Conservation (phyloP, 2,329 filamentous ascomycete species). For the Aspergillus glaucus region DNA sequence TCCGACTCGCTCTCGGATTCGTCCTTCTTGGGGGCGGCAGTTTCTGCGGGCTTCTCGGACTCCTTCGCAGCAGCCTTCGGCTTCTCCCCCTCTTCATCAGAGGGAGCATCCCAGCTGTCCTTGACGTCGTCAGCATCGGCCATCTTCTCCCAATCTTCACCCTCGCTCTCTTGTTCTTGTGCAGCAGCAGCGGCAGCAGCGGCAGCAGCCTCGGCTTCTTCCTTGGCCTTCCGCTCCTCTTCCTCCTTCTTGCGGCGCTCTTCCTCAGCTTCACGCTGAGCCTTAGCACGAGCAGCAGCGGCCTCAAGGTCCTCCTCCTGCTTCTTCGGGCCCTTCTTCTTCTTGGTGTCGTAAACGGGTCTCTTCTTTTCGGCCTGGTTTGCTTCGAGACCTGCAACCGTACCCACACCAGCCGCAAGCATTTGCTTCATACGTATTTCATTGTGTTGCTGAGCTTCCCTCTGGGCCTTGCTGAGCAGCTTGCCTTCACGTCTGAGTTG, state of each 20-base stretch:
- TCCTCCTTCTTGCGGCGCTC: conserved; percentile 62
- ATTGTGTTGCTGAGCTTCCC: conserved; percentile 41
- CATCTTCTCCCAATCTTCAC: conserved; percentile 81
- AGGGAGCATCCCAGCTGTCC: conserved; percentile 81
- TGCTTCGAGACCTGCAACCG: conserved; percentile 40
- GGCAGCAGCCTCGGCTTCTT: conserved; percentile 63
- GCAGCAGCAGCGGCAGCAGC: conserved; percentile 59
- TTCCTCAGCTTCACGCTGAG: conserved; percentile 45
- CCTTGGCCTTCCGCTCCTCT: conserved; percentile 68
- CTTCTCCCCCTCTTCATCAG: conserved; percentile 62
- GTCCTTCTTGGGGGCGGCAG: conserved; percentile 7
- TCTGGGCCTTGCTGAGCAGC: conserved; percentile 45
- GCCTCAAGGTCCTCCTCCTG: conserved; percentile 50
- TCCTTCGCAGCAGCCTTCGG: conserved; percentile 38
- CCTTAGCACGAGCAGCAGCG: conserved; percentile 42
- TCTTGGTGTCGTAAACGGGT: conserved; percentile 63
- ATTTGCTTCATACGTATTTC: conserved; percentile 46
- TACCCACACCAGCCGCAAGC: conserved; percentile 40
- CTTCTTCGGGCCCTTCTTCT: conserved; percentile 67
- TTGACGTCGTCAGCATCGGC: conserved; percentile 73
- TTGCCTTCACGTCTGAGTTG: conserved; percentile 45
- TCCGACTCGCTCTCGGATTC: conserved; percentile 23
- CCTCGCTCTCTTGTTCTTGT: conserved; percentile 50
- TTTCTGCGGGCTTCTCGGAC: conserved; percentile 20
- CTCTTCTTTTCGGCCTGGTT: conserved; percentile 65